Evolutionary conservation across 441 rosid genomes (phyloP).

Genomic region (Omphalea diandra): DNA sequence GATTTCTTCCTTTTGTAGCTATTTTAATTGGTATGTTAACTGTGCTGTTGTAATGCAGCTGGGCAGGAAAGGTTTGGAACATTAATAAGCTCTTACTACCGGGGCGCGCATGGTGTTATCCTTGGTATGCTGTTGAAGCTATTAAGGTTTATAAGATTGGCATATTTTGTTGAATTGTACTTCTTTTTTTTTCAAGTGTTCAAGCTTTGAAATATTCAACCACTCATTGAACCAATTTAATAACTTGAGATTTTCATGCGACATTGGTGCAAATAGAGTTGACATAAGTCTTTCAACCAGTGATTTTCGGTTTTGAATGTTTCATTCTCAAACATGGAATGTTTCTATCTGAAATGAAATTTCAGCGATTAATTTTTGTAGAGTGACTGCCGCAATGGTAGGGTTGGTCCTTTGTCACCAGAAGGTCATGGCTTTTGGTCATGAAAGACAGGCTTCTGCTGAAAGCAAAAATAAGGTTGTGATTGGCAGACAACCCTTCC

Average conservation of each 20-base stretch:
- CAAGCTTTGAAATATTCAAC: not conserved
- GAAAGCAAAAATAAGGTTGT: no score
- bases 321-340: not conserved
- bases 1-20: conserved; percentile 1
- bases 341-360: not conserved
- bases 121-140: conserved; percentile 44
- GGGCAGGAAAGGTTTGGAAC: conserved; percentile 79
- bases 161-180: not conserved
- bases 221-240: not conserved
- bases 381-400: not conserved
- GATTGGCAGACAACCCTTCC: no score
- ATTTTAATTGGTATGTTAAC: not conserved
- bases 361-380: not conserved
- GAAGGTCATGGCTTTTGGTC: no score
- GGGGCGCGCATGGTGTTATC: conserved; percentile 71
- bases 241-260: not conserved
- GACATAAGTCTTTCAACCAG: not conserved
- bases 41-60: conserved; percentile 40
- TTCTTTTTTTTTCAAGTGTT: not conserved
- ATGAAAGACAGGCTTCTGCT: no score
- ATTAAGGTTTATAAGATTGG: not conserved
- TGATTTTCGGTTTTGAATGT: not conserved
- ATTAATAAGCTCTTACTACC: conserved; percentile 60
- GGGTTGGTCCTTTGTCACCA: no score
- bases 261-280: not conserved